Evolutionary conservation across 495 filamentous ascomycete genomes (phyloP).

Genomic region (Talaromyces adpressus): DNA sequence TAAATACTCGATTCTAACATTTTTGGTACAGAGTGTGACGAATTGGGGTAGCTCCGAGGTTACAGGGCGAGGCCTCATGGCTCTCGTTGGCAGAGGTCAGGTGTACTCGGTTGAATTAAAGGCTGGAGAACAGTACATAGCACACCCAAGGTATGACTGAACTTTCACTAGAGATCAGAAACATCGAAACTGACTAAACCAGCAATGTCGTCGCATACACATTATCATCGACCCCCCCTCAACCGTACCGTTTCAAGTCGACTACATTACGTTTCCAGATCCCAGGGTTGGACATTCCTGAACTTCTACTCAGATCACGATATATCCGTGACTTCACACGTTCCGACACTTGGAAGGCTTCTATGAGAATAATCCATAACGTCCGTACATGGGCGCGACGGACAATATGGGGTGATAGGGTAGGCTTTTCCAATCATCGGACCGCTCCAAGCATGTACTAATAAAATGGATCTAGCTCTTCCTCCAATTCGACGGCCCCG

Average conservation of each 20-base stretch:
- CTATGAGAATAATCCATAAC: constrained; percentile 52
- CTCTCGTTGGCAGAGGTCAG: constrained; percentile 76
- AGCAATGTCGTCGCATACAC: constrained; percentile 89
- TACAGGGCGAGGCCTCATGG: constrained; percentile 80
- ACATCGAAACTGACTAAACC: constrained; percentile 8
- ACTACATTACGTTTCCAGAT: constrained; percentile 71
- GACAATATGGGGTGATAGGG: constrained; percentile 89
- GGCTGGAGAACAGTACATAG: constrained; percentile 77
- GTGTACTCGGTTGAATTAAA: constrained; percentile 75
- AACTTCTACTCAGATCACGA: constrained; percentile 51
- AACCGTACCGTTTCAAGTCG: constrained; percentile 78
- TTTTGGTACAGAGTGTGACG: constrained; percentile 53
- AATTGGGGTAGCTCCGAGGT: constrained; percentile 88
- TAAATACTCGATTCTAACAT: constrained; percentile 27
- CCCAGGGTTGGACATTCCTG: constrained; percentile 51
- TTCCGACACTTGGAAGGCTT: constrained; percentile 60
- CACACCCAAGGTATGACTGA: constrained; percentile 62
- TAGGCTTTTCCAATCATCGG: constrained; percentile 21
- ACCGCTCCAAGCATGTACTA: not conserved
- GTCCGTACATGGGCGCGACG: constrained; percentile 67
- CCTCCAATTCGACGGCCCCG: constrained; percentile 79
- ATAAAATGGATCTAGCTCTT: constrained; percentile 53
- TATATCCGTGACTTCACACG: constrained; percentile 66
- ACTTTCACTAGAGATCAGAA: not conserved
- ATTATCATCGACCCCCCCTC: constrained; percentile 55